These are phyloP conservation scores for Murraya koenigii DNA, from an alignment of 345 rosid genomes.

Conservation along the genomic window DNA sequence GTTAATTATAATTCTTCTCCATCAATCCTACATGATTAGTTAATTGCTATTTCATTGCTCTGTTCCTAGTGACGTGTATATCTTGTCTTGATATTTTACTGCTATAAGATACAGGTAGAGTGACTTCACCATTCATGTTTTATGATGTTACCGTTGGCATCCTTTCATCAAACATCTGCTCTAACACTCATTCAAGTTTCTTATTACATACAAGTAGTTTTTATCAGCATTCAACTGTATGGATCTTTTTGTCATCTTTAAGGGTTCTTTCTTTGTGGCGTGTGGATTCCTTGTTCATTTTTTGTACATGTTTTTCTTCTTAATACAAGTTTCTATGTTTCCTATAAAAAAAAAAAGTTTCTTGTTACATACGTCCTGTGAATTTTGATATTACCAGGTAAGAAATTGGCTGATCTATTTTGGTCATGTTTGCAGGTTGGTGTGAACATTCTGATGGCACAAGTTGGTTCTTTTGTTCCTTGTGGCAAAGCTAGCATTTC, in stretches of 20 bases:
- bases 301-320: too few relatives aligned
- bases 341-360: neutral
- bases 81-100: neutral
- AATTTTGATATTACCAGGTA: neutral
- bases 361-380: slow-evolving; percentile 5
- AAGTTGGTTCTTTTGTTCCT: slow-evolving; percentile 96
- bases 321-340: too few relatives aligned
- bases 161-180: neutral
- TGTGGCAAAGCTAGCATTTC: slow-evolving; percentile 90
- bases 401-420: slow-evolving; percentile 6
- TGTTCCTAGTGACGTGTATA: neutral
- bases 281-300: too few relatives aligned
- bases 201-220: neutral
- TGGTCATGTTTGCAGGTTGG: slow-evolving; percentile 58
- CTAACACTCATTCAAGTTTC: neutral
- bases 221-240: too few relatives aligned
- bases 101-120: neutral
- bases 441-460: slow-evolving; percentile 94
- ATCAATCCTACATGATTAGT: neutral
- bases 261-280: too few relatives aligned
- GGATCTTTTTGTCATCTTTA: too few relatives aligned
- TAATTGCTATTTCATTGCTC: neutral
- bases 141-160: neutral
- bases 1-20: slow-evolving; percentile 6
- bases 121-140: neutral